Conservation (phyloP, 805 yeast species). For the Kurtzmaniella cleridarum region DNA sequence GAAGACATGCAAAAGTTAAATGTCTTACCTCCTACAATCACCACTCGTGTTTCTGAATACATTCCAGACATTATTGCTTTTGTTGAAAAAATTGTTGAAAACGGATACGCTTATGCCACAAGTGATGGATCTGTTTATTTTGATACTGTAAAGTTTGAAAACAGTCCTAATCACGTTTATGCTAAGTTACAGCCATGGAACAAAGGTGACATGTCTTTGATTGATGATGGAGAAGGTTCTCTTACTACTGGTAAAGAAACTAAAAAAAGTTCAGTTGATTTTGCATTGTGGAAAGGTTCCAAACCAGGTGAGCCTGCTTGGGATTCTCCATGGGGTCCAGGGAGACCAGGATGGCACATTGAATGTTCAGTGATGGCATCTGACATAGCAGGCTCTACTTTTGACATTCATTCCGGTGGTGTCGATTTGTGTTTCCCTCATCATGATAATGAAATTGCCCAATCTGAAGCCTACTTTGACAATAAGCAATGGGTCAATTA, state of each 20-base stretch:
- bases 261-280: slow-evolving; percentile 75
- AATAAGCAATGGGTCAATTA: slow-evolving; percentile 95
- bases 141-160: slow-evolving; percentile 80
- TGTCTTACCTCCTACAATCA: slow-evolving; percentile 77
- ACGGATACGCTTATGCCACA: slow-evolving; percentile 82
- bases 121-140: slow-evolving; percentile 94
- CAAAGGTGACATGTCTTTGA: slow-evolving; percentile 77
- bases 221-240: slow-evolving; percentile 94
- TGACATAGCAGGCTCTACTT: slow-evolving; percentile 71
- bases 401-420: slow-evolving; percentile 97
- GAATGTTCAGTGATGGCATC: slow-evolving; percentile 99
- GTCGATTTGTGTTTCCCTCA: slow-evolving; percentile 97
- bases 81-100: slow-evolving; percentile 66
- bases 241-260: slow-evolving; percentile 48
- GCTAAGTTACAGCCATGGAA: slow-evolving; percentile 99
- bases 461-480: slow-evolving; percentile 87
- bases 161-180: slow-evolving; percentile 66
- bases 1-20: slow-evolving; percentile 81
- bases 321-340: slow-evolving; percentile 94
- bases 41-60: slow-evolving; percentile 93
- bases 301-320: slow-evolving; percentile 97
- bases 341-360: slow-evolving; percentile 99
- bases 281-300: slow-evolving; percentile 94
- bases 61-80: slow-evolving; percentile 85
- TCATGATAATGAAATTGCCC: slow-evolving; percentile 97